These are phyloP conservation scores for Pachyrhizus erosus DNA, from an alignment of 306 rosid genomes.

Conservation along the genomic window DNA sequence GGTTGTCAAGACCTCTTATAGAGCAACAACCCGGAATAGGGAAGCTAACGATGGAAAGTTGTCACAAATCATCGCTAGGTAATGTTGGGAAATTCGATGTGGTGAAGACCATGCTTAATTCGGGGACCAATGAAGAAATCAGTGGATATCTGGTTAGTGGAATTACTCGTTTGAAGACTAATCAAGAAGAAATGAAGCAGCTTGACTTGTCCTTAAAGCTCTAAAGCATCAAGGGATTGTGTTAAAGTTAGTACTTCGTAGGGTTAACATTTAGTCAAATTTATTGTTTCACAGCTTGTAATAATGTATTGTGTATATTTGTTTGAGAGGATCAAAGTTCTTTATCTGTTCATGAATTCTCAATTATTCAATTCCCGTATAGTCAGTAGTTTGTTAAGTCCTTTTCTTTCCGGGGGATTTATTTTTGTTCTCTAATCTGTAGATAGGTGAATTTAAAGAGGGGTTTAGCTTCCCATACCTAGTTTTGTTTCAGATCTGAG, in stretches of 20 bases:
- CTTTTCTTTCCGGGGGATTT: not conserved
- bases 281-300: constrained; percentile 32
- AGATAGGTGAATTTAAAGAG: too few species aligned
- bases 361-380: constrained; percentile 11
- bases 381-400: not conserved
- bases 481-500: not conserved
- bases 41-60: constrained; percentile 47
- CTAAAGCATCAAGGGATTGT: constrained; percentile 18
- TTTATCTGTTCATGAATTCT: not conserved
- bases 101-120: constrained; percentile 32
- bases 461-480: too few species aligned
- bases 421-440: not conserved
- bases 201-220: constrained; percentile 79
- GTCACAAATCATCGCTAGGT: constrained; percentile 38
- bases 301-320: constrained; percentile 43
- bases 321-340: constrained; percentile 5
- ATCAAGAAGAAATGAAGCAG: constrained; percentile 59
- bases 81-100: constrained; percentile 54
- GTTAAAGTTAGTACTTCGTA: constrained; percentile 6
- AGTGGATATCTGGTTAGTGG: constrained; percentile 42
- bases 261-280: constrained; percentile 39
- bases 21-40: constrained; percentile 58
- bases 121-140: constrained; percentile 39
- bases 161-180: constrained; percentile 42
- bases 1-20: constrained; percentile 48